Percentiles rank a stretch among this genome's conserved stretches.
Evolutionary conservation across 2,329 filamentous ascomycete genomes (phyloP).

Genomic region (Nemania diffusa): DNA sequence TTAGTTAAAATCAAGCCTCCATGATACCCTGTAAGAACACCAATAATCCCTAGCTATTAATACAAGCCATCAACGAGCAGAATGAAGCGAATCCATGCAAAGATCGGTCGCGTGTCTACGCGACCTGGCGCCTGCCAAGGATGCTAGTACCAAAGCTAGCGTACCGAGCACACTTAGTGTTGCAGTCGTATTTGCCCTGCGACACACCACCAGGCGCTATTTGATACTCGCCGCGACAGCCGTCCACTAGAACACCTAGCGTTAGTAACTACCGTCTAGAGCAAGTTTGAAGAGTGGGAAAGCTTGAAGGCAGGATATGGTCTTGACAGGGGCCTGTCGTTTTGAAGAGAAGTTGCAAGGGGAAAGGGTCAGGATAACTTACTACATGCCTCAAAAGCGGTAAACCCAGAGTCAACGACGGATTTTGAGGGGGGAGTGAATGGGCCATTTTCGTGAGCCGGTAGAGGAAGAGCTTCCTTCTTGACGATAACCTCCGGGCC

Average conservation of each 20-base stretch:
- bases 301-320: too few species aligned
- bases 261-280: slow-evolving; percentile 2
- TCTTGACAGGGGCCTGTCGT: too few species aligned
- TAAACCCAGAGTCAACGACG: neutral
- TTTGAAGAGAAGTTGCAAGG: neutral
- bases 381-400: slow-evolving; percentile 23
- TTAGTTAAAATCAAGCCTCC: neutral
- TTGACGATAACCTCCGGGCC: slow-evolving; percentile 11
- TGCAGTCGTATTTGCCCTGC: slow-evolving; percentile 20
- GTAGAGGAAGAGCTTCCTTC: neutral
- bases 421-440: neutral
- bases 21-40: neutral
- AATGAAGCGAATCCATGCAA: neutral
- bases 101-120: neutral
- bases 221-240: slow-evolving; percentile 18
- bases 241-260: neutral
- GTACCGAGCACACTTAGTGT: slow-evolving; percentile 8
- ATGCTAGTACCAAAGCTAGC: neutral
- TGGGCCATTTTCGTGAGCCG: neutral
- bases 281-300: neutral
- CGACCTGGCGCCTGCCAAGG: neutral
- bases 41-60: neutral
- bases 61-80: neutral
- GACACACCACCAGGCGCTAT: slow-evolving; percentile 11
- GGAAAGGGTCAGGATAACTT: neutral